Percentiles rank a stretch among this genome's conserved stretches.
These are phyloP conservation scores for Tetrahymena borealis DNA, from an alignment of 73 alveolate genomes.

Conservation along the genomic window DNA sequence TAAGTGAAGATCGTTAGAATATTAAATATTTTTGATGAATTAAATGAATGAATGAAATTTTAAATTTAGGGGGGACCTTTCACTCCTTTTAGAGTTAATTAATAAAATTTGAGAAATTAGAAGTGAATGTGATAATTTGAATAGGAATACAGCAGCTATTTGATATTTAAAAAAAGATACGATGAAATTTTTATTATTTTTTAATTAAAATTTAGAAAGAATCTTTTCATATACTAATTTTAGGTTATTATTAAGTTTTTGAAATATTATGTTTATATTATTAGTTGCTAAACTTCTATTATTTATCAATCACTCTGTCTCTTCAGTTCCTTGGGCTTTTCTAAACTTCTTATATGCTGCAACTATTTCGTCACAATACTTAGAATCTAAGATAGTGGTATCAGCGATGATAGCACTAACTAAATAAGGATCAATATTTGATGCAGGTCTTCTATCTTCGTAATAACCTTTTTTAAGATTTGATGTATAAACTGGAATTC, in stretches of 20 bases:
- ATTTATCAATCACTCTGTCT: no score
- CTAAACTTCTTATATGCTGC: background rate
- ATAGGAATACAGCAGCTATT: background rate
- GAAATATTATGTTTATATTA: no score
- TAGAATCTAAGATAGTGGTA: conserved; percentile 3
- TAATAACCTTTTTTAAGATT: conserved; percentile 64
- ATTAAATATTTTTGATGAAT: no score
- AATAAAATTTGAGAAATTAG: no score
- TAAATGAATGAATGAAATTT: no score
- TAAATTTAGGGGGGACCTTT: no score
- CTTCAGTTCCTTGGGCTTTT: background rate
- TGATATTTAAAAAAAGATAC: background rate
- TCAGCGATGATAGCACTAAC: conserved; percentile 60
- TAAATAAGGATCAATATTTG: conserved; percentile 86
- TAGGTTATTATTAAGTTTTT: background rate
- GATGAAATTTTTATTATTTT: background rate
- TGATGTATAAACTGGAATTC: conserved; percentile 76
- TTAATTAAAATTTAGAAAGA: no score
- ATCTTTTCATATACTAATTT: background rate
- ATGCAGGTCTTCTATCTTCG: conserved; percentile 92
- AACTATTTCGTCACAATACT: background rate
- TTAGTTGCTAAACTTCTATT: no score
- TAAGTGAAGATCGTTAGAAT: no score
- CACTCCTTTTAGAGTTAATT: no score
- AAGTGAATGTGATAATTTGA: no score